Evolutionary conservation across 352 stramenopile species (phyloP).

Genomic region (Phytophthora sp.): DNA sequence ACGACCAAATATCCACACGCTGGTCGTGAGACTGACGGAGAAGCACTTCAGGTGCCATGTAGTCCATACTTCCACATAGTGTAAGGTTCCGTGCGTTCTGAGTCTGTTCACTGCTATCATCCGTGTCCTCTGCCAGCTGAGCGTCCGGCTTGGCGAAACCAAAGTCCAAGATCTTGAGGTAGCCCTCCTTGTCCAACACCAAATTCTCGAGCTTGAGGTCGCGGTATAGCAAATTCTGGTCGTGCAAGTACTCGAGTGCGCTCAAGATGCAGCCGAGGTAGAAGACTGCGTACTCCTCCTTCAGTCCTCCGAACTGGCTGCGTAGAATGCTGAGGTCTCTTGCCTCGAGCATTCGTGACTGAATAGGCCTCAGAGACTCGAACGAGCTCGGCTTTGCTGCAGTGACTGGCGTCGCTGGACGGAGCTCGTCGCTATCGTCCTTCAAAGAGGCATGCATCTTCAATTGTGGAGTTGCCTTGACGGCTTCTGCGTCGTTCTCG

Average conservation of each 20-base stretch:
- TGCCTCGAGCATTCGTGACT: slow-evolving; percentile 19
- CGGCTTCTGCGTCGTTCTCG: slow-evolving; percentile 28
- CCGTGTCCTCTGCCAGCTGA: slow-evolving; percentile 12
- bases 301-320: slow-evolving; percentile 53
- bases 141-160: slow-evolving; percentile 75
- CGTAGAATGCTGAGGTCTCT: slow-evolving; percentile 32
- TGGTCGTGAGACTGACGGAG: slow-evolving; percentile 66
- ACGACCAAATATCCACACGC: slow-evolving; percentile 80
- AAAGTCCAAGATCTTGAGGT: slow-evolving; percentile 87
- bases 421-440: slow-evolving; percentile 23
- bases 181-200: slow-evolving; percentile 87
- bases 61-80: slow-evolving; percentile 82
- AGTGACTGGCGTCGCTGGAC: slow-evolving; percentile 18
- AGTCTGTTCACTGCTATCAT: slow-evolving; percentile 33
- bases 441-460: slow-evolving; percentile 16
- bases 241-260: slow-evolving; percentile 80
- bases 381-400: neutral
- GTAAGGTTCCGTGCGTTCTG: slow-evolving; percentile 63
- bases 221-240: slow-evolving; percentile 76
- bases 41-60: slow-evolving; percentile 85
- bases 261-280: slow-evolving; percentile 91
- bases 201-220: slow-evolving; percentile 93
- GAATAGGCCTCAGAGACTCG: slow-evolving; percentile 5
- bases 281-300: slow-evolving; percentile 77
- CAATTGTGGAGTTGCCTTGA: slow-evolving; percentile 1